A percentile compares a stretch with the other conserved stretches of the same genome.
Evolutionary conservation across 2,329 filamentous ascomycete species (phyloP).

Genomic region (Raffaelea ambrosiae): DNA sequence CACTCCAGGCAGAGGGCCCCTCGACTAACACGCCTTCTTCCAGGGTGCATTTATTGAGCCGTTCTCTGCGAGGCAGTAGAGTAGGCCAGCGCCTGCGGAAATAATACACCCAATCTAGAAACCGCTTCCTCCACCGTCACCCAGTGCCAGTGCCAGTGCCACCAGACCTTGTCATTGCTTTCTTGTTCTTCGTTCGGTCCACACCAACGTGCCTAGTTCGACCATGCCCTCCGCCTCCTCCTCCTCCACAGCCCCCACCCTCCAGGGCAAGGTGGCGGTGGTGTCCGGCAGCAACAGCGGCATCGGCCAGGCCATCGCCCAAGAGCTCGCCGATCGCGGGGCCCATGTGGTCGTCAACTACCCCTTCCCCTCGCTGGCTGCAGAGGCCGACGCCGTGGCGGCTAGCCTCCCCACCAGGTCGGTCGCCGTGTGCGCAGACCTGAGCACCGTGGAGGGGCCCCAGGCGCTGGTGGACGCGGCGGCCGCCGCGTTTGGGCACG

Average conservation of each 20-base stretch:
- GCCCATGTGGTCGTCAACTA: slow-evolving; percentile 42
- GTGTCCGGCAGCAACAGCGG: slow-evolving; percentile 35
- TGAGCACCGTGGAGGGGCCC: slow-evolving; percentile 27
- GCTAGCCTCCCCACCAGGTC: slow-evolving; percentile 19
- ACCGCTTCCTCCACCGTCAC: no score
- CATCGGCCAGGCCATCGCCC: slow-evolving; percentile 35
- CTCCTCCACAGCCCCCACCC: slow-evolving; percentile 8
- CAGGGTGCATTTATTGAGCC: no score
- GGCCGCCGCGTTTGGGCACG: slow-evolving; percentile 12
- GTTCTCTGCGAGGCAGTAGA: no score
- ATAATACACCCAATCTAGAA: no score
- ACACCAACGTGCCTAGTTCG: no score
- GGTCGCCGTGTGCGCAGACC: slow-evolving; percentile 33
- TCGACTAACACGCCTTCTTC: no score
- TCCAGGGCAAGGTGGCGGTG: slow-evolving; percentile 39
- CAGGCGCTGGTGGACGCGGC: slow-evolving; percentile 25
- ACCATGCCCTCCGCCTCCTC: background rate
- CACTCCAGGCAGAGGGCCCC: no score
- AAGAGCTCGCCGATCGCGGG: slow-evolving; percentile 34
- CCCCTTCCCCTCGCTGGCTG: slow-evolving; percentile 22
- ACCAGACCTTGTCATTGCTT: no score
- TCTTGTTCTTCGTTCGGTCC: no score
- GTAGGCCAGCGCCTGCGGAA: no score
- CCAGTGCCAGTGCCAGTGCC: no score
- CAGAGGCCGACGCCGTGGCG: slow-evolving; percentile 21